Evolutionary conservation across 257 asterid species (phyloP).

Genomic region (Knoxia roxburghii): DNA sequence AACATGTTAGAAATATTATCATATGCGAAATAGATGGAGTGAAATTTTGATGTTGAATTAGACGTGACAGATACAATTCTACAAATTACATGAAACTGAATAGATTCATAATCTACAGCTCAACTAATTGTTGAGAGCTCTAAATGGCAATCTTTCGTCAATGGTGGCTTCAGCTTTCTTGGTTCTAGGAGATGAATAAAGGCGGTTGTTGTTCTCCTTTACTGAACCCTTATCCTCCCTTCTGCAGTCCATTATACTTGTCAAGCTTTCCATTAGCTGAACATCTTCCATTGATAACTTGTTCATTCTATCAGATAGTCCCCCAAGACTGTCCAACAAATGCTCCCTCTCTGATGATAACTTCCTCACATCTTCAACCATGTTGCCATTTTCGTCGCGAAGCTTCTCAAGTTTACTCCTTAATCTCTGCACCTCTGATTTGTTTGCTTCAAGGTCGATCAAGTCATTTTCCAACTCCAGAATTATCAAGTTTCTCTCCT

Average conservation of each 20-base stretch:
- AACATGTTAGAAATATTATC: too few species aligned
- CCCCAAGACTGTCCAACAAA: constrained; percentile 29
- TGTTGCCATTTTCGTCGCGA: constrained; percentile 18
- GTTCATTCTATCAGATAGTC: constrained; percentile 39
- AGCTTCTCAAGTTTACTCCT: constrained; percentile 28
- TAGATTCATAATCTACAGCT: not conserved
- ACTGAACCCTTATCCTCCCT: constrained; percentile 16
- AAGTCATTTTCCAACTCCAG: constrained; percentile 39
- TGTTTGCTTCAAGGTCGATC: constrained; percentile 25
- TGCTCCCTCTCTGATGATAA: constrained; percentile 36
- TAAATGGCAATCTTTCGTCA: constrained; percentile 64
- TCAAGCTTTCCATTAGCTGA: constrained; percentile 47
- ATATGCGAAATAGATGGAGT: too few species aligned
- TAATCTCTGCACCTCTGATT: constrained; percentile 23
- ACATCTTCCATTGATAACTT: constrained; percentile 36
- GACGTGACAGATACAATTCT: not conserved
- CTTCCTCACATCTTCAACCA: constrained; percentile 16
- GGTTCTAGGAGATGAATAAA: constrained; percentile 27
- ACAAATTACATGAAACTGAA: not conserved
- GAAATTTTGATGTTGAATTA: too few species aligned
- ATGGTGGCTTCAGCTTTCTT: constrained; percentile 46
- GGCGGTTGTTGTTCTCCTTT: constrained; percentile 48
- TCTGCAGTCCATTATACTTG: constrained; percentile 34
- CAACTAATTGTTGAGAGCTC: constrained; percentile 49
- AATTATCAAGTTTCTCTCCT: constrained; percentile 16